These are phyloP conservation scores for Pichia insulana DNA, from an alignment of 805 yeast genomes.

Conservation along the genomic window DNA sequence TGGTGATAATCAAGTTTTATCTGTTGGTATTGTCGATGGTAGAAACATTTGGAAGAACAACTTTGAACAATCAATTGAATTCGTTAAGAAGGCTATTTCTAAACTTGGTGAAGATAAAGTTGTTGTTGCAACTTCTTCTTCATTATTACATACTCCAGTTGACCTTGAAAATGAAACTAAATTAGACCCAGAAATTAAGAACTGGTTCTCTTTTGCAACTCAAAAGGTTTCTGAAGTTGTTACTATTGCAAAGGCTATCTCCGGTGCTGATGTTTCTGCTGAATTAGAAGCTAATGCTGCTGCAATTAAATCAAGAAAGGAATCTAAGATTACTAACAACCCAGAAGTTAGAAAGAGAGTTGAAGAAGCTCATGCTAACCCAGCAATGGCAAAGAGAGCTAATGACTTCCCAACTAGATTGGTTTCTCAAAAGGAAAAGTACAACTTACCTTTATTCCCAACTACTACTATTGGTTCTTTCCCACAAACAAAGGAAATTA, in stretches of 20 bases:
- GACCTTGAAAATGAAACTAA: constrained; percentile 89
- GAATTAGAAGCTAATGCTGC: constrained; percentile 79
- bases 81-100: constrained; percentile 74
- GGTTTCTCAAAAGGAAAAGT: constrained; percentile 74
- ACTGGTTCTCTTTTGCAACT: constrained; percentile 97
- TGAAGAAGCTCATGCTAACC: constrained; percentile 50
- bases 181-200: constrained; percentile 83
- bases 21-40: constrained; percentile 97
- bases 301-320: constrained; percentile 76
- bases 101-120: constrained; percentile 79
- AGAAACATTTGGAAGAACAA: constrained; percentile 99
- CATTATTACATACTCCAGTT: constrained; percentile 97
- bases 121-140: constrained; percentile 94
- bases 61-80: constrained; percentile 74
- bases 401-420: constrained; percentile 82
- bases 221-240: constrained; percentile 94
- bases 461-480: constrained; percentile 99
- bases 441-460: constrained; percentile 97
- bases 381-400: constrained; percentile 72
- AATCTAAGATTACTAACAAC: constrained; percentile 86
- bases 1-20: constrained; percentile 64
- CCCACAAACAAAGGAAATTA: constrained; percentile 99
- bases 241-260: constrained; percentile 75
- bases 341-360: constrained; percentile 84
- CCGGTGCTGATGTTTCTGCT: constrained; percentile 75